Conservation (phyloP, 192 early-diverging fungal genomes). For the Coemansia erecta region DNA sequence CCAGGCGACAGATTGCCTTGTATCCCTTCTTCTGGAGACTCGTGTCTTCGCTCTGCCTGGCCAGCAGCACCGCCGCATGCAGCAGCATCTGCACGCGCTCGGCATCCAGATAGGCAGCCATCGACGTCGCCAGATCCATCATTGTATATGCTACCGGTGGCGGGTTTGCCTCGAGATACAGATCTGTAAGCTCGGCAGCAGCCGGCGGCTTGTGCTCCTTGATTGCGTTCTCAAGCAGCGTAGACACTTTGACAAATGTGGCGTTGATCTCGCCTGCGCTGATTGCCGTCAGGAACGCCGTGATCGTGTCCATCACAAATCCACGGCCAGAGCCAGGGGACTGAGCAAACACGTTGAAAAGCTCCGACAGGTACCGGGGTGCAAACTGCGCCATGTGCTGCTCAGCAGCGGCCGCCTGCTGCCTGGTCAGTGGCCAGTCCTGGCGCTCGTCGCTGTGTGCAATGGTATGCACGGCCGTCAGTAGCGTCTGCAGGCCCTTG, state of each 20-base stretch:
- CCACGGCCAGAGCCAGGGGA: constrained; percentile 62
- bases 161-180: constrained; percentile 52
- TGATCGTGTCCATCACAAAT: constrained; percentile 68
- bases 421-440: constrained; percentile 48
- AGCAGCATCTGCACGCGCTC: constrained; percentile 63
- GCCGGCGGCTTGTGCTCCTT: constrained; percentile 55
- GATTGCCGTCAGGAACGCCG: constrained; percentile 64
- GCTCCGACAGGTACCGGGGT: constrained; percentile 67
- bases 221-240: constrained; percentile 59
- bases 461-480: constrained; percentile 44
- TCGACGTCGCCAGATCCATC: constrained; percentile 76
- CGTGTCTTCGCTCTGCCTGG: constrained; percentile 63
- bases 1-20: constrained; percentile 68
- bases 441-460: constrained; percentile 15
- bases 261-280: constrained; percentile 58
- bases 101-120: constrained; percentile 72
- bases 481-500: constrained; percentile 65
- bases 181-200: constrained; percentile 52
- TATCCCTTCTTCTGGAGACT: constrained; percentile 94
- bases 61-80: constrained; percentile 44
- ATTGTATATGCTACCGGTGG: constrained; percentile 82
- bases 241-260: constrained; percentile 64
- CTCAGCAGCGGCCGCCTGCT: constrained; percentile 59
- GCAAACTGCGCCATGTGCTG: constrained; percentile 64
- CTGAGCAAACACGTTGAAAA: constrained; percentile 77